phyloP scores from a whole-genome alignment of 2,329 filamentous ascomycete genomes.

The Trichophyton simii region DNA sequence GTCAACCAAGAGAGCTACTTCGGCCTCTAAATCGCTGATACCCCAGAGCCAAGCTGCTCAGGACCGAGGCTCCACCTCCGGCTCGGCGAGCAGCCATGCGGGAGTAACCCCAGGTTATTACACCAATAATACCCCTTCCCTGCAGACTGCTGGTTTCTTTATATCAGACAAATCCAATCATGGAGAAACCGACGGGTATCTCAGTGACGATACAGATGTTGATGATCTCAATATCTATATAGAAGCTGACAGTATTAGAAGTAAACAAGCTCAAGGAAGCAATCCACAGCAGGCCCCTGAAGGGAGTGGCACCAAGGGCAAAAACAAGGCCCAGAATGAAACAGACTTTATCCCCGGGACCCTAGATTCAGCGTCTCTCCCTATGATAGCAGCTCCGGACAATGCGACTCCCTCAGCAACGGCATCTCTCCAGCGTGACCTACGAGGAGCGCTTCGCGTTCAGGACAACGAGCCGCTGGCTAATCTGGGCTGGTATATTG shows the following conservation, averaged over 20 bases:
- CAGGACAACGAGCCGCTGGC: constrained; percentile 50
- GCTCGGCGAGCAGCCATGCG: not conserved
- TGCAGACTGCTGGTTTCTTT: not conserved
- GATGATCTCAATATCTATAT: constrained; percentile 35
- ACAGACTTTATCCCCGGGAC: constrained; percentile 57
- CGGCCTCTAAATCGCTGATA: not conserved
- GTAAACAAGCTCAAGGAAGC: constrained; percentile 5
- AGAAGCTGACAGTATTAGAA: constrained; percentile 8
- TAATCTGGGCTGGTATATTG: constrained; percentile 73
- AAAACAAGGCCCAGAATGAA: constrained; percentile 14
- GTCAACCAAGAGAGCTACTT: not conserved
- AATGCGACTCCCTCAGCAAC: constrained; percentile 53
- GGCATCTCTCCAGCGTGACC: constrained; percentile 50
- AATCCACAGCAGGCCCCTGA: not conserved
- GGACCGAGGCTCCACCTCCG: no score
- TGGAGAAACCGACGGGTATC: constrained; percentile 2
- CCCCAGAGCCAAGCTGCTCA: not conserved
- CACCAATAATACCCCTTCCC: no score
- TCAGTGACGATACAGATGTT: constrained; percentile 36
- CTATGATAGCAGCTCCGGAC: constrained; percentile 50
- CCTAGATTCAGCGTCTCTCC: constrained; percentile 50
- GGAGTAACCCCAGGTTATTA: no score
- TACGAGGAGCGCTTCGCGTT: constrained; percentile 50
- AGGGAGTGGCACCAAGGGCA: not conserved
- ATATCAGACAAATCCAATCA: not conserved